Percentiles rank a stretch among this genome's conserved stretches.
phyloP scores from a whole-genome alignment of 352 stramenopile genomes.

The Globisporangium iwayamae region DNA sequence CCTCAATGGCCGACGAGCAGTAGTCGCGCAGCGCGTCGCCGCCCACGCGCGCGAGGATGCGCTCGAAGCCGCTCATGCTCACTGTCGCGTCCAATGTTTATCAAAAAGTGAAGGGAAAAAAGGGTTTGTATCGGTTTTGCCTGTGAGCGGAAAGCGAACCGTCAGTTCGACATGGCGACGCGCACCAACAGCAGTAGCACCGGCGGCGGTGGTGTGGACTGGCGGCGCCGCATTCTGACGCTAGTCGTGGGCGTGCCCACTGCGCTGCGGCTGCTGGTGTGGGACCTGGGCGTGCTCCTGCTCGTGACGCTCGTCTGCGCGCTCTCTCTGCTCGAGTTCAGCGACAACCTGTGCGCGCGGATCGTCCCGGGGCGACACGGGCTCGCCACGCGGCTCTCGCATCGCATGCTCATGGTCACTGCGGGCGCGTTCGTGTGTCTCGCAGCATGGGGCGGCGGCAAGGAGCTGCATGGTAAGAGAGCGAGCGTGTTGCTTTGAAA shows the following conservation, averaged over 20 bases:
- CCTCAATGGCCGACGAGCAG: constrained; percentile 73
- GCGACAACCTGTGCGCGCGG: constrained; percentile 36
- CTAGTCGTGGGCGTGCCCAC: constrained; percentile 54
- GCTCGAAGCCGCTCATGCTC: constrained; percentile 68
- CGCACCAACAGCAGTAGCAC: background rate
- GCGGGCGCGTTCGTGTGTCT: constrained; percentile 27
- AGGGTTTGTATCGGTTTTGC: no score
- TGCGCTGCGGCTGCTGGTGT: constrained; percentile 52
- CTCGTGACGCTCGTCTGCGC: constrained; percentile 47
- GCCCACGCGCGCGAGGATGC: constrained; percentile 63
- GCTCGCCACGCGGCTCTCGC: constrained; percentile 1
- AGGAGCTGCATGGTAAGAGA: constrained; percentile 26
- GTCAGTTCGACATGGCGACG: background rate
- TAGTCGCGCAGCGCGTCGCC: constrained; percentile 69
- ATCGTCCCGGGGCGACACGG: constrained; percentile 22
- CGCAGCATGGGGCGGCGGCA: constrained; percentile 33
- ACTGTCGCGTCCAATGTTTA: no score
- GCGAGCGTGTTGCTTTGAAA: background rate
- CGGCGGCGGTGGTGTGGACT: constrained; percentile 35
- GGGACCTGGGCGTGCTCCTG: constrained; percentile 40
- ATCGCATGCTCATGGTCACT: constrained; percentile 26
- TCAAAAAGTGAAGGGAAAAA: no score
- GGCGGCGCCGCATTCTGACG: constrained; percentile 50
- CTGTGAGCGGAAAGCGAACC: no score
- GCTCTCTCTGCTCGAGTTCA: constrained; percentile 60